A percentile compares a stretch with the other conserved stretches of the same genome.
Evolutionary conservation across 345 rosid genomes (phyloP).

Genomic region (Corymbia maculata): DNA sequence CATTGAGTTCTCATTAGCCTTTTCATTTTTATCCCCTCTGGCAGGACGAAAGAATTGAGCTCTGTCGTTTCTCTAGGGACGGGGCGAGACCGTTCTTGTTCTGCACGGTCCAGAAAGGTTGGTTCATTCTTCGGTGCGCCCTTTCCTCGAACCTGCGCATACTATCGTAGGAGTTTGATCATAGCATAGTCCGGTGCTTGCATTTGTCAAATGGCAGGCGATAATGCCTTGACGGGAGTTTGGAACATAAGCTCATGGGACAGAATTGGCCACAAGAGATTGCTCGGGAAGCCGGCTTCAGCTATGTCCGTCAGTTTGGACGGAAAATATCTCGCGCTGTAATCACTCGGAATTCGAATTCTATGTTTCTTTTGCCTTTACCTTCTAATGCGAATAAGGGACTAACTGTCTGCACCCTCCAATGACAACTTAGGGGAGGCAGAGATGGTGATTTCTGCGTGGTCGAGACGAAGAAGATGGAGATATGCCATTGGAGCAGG

Average conservation of each 20-base stretch:
- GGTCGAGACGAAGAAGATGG: constrained; percentile 84
- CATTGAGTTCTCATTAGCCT: background rate
- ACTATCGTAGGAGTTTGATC: background rate
- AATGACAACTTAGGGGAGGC: constrained; percentile 32
- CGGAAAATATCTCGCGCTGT: constrained; percentile 91
- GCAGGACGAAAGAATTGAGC: constrained; percentile 82
- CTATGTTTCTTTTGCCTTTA: background rate
- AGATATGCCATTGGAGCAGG: constrained; percentile 73
- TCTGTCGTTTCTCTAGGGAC: constrained; percentile 84
- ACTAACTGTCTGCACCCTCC: background rate
- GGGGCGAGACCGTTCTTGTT: constrained; percentile 89
- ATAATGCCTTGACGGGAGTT: constrained; percentile 56
- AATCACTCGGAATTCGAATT: constrained; percentile 5
- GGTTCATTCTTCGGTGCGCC: background rate
- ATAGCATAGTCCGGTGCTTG: background rate
- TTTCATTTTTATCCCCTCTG: background rate
- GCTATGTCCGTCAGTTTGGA: constrained; percentile 78
- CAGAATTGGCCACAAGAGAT: constrained; percentile 81
- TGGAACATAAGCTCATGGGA: constrained; percentile 87
- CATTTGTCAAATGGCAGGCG: constrained; percentile 36
- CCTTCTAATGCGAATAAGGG: background rate
- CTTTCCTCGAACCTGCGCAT: background rate
- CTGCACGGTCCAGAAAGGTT: constrained; percentile 74
- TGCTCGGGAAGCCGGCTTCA: constrained; percentile 67
- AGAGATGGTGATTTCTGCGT: constrained; percentile 83